These are phyloP conservation scores for Monosporascus sp. DNA, from an alignment of 2,329 filamentous ascomycete genomes.

Conservation along the genomic window DNA sequence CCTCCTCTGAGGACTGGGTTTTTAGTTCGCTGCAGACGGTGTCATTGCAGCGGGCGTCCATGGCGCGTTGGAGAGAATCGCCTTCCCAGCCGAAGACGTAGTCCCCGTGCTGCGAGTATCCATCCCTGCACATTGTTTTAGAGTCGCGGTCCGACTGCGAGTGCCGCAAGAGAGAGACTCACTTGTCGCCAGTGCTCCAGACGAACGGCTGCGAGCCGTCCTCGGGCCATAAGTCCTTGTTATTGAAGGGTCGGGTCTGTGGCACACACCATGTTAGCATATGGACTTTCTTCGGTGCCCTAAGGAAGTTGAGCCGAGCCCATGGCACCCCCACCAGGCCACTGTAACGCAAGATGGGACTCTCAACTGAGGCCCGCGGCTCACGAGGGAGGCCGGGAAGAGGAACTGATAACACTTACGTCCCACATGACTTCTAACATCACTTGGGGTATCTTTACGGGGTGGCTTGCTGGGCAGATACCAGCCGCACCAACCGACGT, in stretches of 20 bases:
- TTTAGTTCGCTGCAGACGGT: slow-evolving; percentile 18
- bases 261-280: slow-evolving; percentile 1
- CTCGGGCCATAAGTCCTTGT: slow-evolving; percentile 19
- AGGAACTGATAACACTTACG: slow-evolving; percentile 15
- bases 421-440: slow-evolving; percentile 57
- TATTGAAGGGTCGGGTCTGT: slow-evolving; percentile 21
- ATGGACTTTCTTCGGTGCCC: background rate
- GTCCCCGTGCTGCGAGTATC: slow-evolving; percentile 29
- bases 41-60: slow-evolving; percentile 33
- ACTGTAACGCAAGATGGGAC: background rate
- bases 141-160: background rate
- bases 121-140: slow-evolving; percentile 7
- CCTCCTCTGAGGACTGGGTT: slow-evolving; percentile 18
- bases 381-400: background rate
- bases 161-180: background rate
- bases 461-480: slow-evolving; percentile 43
- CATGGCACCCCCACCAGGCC: background rate
- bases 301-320: background rate
- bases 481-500: slow-evolving; percentile 30
- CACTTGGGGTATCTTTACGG: slow-evolving; percentile 50
- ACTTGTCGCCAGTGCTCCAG: slow-evolving; percentile 22
- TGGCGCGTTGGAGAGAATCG: slow-evolving; percentile 34
- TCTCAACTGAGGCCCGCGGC: background rate
- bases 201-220: slow-evolving; percentile 27
- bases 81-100: slow-evolving; percentile 38